Percentiles rank a stretch among this genome's conserved stretches.
Conservation (phyloP, 345 rosid species). For the Syzygium aqueum region DNA sequence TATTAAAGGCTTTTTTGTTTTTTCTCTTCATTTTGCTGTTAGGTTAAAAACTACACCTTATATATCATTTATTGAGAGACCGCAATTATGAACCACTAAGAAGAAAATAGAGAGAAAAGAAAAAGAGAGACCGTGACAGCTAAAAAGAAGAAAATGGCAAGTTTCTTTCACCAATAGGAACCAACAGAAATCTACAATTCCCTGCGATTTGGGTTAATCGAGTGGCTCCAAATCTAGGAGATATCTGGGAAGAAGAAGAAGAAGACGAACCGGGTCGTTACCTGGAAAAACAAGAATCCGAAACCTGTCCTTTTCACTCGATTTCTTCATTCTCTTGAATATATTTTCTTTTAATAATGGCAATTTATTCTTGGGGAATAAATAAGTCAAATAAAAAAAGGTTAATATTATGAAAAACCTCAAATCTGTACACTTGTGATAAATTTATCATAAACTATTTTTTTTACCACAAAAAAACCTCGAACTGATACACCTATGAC, state of each 20-base stretch:
- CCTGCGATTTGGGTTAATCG: not conserved
- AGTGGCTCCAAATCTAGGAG: not conserved
- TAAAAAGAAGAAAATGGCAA: not conserved
- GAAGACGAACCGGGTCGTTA: not conserved
- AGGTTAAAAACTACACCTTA: no score
- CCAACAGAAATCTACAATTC: not conserved
- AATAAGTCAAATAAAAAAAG: not conserved
- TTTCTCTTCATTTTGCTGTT: no score
- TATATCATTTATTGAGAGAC: no score
- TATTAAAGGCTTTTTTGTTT: no score
- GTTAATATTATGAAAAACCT: no score
- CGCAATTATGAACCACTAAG: no score
- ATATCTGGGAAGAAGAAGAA: not conserved
- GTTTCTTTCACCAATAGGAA: not conserved
- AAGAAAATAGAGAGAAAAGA: no score
- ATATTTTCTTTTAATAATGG: not conserved
- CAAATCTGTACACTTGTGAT: no score
- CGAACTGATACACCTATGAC: no score
- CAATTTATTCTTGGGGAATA: not conserved
- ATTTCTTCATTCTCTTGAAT: not conserved
- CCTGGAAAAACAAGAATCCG: not conserved
- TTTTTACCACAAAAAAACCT: no score
- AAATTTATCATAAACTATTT: no score
- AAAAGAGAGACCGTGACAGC: no score
- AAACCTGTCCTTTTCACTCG: not conserved